A percentile compares a stretch with the other conserved stretches of the same genome.
These are phyloP conservation scores for Hypomyces rosellus DNA, from an alignment of 2,329 filamentous ascomycete species.

Conservation along the genomic window DNA sequence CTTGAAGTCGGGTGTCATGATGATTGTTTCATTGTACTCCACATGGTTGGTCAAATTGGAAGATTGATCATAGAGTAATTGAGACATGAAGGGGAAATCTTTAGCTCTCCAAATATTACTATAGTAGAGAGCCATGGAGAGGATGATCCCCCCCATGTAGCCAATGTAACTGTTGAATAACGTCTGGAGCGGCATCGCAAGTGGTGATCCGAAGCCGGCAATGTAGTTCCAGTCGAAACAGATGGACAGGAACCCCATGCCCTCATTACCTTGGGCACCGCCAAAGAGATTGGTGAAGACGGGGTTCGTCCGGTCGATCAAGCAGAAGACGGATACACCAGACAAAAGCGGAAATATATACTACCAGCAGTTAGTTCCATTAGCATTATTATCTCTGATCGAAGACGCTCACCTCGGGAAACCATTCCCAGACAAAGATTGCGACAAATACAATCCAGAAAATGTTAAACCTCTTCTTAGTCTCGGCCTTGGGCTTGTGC, in stretches of 20 bases:
- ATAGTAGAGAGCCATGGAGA: slow-evolving; percentile 29
- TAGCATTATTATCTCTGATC: too few species aligned
- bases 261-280: slow-evolving; percentile 32
- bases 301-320: slow-evolving; percentile 33
- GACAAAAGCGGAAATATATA: slow-evolving; percentile 39
- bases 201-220: slow-evolving; percentile 23
- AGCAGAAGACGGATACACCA: slow-evolving; percentile 33
- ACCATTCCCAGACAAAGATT: slow-evolving; percentile 41
- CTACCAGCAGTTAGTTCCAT: slow-evolving; percentile 12
- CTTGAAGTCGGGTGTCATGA: slow-evolving; percentile 27
- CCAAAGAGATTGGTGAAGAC: slow-evolving; percentile 45
- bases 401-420: slow-evolving; percentile 26
- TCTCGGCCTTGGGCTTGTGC: slow-evolving; percentile 24
- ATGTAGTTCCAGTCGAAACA: slow-evolving; percentile 40
- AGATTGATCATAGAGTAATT: slow-evolving; percentile 31
- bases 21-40: slow-evolving; percentile 36
- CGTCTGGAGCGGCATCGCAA: slow-evolving; percentile 33
- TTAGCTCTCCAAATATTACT: slow-evolving; percentile 14
- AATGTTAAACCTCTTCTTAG: slow-evolving; percentile 31
- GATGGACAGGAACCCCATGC: slow-evolving; percentile 34
- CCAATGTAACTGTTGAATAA: slow-evolving; percentile 34
- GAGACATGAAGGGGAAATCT: slow-evolving; percentile 19
- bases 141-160: slow-evolving; percentile 27
- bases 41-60: slow-evolving; percentile 30
- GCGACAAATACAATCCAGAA: slow-evolving; percentile 34